Evolutionary conservation across 495 filamentous ascomycete genomes (phyloP).

Genomic region (Tricharina praecox): DNA sequence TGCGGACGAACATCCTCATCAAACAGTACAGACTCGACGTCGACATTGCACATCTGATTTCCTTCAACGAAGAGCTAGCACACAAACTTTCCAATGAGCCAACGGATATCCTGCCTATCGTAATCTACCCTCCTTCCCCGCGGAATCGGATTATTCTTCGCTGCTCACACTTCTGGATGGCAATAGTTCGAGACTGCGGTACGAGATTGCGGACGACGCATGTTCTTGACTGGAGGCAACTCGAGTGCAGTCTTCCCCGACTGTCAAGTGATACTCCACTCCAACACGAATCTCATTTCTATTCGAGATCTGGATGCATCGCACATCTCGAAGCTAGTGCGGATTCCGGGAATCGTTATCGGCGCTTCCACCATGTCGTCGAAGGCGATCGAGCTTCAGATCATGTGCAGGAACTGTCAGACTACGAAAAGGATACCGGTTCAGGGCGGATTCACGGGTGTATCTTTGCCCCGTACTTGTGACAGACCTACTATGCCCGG

Average conservation of each 20-base stretch:
- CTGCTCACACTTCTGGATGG: too few relatives aligned
- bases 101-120: slow-evolving; percentile 78
- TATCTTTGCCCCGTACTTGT: slow-evolving; percentile 68
- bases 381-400: slow-evolving; percentile 71
- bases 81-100: slow-evolving; percentile 82
- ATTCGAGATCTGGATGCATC: slow-evolving; percentile 88
- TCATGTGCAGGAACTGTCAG: slow-evolving; percentile 80
- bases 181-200: slow-evolving; percentile 76
- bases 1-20: slow-evolving; percentile 85
- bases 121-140: slow-evolving; percentile 31
- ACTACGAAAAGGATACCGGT: slow-evolving; percentile 55
- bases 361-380: slow-evolving; percentile 92
- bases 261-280: slow-evolving; percentile 93
- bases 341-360: slow-evolving; percentile 94
- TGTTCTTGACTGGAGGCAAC: slow-evolving; percentile 49
- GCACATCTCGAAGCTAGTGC: slow-evolving; percentile 84
- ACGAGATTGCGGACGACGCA: slow-evolving; percentile 75
- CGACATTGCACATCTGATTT: slow-evolving; percentile 89
- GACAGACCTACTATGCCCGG: slow-evolving; percentile 32
- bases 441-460: slow-evolving; percentile 67
- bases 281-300: slow-evolving; percentile 70
- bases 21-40: slow-evolving; percentile 96
- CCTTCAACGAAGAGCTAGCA: slow-evolving; percentile 90
- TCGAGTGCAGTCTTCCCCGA: slow-evolving; percentile 60
- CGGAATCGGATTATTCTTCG: background rate